Base-by-base conservation (phyloP, 768 basidiomycete species). In the Termitomyces sp. region DNA sequence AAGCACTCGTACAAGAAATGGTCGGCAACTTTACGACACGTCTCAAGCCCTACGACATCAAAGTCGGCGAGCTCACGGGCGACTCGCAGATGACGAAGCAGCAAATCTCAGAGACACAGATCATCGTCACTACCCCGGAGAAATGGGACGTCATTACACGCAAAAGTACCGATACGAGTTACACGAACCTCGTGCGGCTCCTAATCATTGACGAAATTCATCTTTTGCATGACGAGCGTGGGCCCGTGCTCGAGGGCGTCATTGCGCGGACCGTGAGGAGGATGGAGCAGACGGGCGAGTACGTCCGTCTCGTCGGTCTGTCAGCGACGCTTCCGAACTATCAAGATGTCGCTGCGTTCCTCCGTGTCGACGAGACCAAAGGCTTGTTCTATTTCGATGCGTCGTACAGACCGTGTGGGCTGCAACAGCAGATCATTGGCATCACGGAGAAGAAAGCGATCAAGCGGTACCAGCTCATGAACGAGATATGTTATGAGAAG, bases 101-200 rank as follows among this genome's bases (percentile, higher is more conserved):
- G 58, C 96, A 98, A 70, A 98, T 98, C 52, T 74, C 93, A 9
- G 94, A 95, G 65, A 97, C 96, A 0, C 95, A 98, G 66, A 92
- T 99, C 65, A 98, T 98, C 69, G 94, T 98, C 59, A 97, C 95
- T 0, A 98, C 97, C 0, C 97, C 96, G 0, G 97, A 99, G 74
- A 98, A 99, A 69, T 99, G 93, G 93, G 96, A 99, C 62, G 97
- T 99, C 65, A 96, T 99, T 68, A 98, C 96, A 5, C 88, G 97
- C 63, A 99, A 99, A 76, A 90, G 86, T 61, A 96, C 95, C 0
- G 97, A 98, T 64, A 94, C 92, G 19, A 90, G 88, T 59, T 98
- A 98, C 70, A 98, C 94, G 45, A 98, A 97, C 66, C 85, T 98
- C 50, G 96, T 98, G 15, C 84, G 93, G 6, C 84, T 99, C 58